phyloP scores from a whole-genome alignment of 208 protist genomes.

The Angomonas deanei region DNA sequence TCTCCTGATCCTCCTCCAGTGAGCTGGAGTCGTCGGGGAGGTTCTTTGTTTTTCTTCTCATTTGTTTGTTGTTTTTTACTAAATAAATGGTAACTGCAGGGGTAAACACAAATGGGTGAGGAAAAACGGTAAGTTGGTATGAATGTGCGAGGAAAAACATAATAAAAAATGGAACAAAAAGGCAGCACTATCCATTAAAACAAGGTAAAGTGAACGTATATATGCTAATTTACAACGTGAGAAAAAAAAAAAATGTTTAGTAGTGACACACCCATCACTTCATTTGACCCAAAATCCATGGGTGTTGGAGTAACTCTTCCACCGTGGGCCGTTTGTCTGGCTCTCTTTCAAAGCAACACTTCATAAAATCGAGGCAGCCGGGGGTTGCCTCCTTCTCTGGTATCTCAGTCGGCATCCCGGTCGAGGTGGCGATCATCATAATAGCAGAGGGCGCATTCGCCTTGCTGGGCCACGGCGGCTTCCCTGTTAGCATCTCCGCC shows the following conservation, averaged over 20 bases:
- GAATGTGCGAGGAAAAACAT: neutral
- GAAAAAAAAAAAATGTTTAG: neutral
- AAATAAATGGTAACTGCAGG: neutral
- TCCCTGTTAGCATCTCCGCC: constrained; percentile 90
- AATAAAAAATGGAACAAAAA: constrained; percentile 3
- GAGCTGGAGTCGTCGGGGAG: neutral
- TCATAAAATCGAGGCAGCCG: constrained; percentile 82
- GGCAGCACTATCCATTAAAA: neutral
- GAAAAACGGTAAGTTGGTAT: neutral
- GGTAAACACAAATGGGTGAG: neutral
- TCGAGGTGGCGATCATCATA: constrained; percentile 83
- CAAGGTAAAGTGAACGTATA: neutral
- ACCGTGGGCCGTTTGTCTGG: constrained; percentile 77
- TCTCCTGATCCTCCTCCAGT: neutral
- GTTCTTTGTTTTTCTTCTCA: neutral
- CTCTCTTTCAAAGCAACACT: constrained; percentile 69
- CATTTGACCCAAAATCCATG: constrained; percentile 71
- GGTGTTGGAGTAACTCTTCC: constrained; percentile 82
- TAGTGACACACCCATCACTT: constrained; percentile 30
- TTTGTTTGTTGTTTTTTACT: neutral
- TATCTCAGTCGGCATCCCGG: constrained; percentile 74
- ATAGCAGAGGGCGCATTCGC: constrained; percentile 80
- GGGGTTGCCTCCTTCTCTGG: constrained; percentile 71
- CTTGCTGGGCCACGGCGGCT: constrained; percentile 83
- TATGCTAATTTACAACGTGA: neutral